phyloP scores from a whole-genome alignment of 2,329 filamentous ascomycete species.

The Phoma sp. region DNA sequence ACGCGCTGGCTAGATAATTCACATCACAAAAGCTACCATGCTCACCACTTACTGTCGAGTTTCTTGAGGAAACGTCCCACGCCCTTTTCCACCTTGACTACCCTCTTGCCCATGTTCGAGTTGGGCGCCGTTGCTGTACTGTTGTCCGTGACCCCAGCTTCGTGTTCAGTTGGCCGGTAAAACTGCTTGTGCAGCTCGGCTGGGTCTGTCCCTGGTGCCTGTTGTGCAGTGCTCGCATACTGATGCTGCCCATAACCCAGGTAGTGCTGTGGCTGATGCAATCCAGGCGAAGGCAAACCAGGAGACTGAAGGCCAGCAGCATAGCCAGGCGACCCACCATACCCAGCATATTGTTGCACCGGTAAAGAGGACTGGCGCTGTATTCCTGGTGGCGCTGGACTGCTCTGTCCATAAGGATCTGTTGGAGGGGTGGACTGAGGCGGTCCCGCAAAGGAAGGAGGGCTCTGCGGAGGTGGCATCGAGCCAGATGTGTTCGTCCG shows the following conservation, averaged over 20 bases:
- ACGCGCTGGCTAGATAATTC: conserved; percentile 20
- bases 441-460: conserved; percentile 50
- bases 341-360: conserved; percentile 22
- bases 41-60: conserved; percentile 72
- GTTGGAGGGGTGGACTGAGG: conserved; percentile 38
- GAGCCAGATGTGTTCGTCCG: conserved; percentile 44
- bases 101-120: conserved; percentile 68
- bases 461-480: conserved; percentile 43
- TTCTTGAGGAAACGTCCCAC: conserved; percentile 76
- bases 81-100: conserved; percentile 71
- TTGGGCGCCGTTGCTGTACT: conserved; percentile 33
- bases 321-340: neutral
- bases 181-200: conserved; percentile 72
- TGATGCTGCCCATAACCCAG: conserved; percentile 65
- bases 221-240: conserved; percentile 47
- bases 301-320: conserved; percentile 2
- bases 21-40: conserved; percentile 2
- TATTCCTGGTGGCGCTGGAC: conserved; percentile 33
- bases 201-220: conserved; percentile 41
- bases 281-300: conserved; percentile 46
- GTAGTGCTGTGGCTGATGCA: conserved; percentile 45
- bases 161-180: conserved; percentile 71
- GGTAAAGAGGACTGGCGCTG: conserved; percentile 43
- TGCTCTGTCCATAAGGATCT: conserved; percentile 30
- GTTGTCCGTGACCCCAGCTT: conserved; percentile 49